These are phyloP conservation scores for Scopulariopsis brevicaulis DNA, from an alignment of 2,329 filamentous ascomycete genomes.

Conservation along the genomic window DNA sequence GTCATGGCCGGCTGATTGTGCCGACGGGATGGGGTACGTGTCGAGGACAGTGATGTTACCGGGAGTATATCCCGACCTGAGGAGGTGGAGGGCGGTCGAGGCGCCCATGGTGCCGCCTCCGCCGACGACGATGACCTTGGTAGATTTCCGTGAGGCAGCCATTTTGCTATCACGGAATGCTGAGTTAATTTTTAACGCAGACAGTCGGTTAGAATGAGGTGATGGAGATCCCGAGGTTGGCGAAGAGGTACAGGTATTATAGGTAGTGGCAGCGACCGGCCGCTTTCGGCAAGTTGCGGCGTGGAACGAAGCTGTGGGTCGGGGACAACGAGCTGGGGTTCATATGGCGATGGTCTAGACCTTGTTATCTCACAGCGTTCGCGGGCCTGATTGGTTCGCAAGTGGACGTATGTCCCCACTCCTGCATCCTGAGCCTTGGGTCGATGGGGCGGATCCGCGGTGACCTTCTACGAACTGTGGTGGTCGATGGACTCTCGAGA, in stretches of 20 bases:
- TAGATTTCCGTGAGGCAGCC: slow-evolving; percentile 11
- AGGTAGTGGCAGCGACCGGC: background rate
- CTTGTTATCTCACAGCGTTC: no score
- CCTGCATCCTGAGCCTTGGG: no score
- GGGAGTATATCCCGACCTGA: slow-evolving; percentile 26
- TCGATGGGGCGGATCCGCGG: no score
- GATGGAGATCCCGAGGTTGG: background rate
- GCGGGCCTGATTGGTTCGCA: no score
- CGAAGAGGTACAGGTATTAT: background rate
- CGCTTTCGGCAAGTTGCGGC: no score
- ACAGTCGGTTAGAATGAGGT: no score
- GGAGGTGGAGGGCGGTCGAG: slow-evolving; percentile 32
- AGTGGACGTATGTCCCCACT: no score
- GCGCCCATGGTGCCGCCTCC: slow-evolving; percentile 34
- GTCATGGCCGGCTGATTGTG: slow-evolving; percentile 32
- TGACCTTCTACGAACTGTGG: no score
- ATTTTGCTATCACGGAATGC: slow-evolving; percentile 7
- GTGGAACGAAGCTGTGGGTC: no score
- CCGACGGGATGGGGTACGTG: slow-evolving; percentile 30
- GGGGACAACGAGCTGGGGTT: no score
- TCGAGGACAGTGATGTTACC: slow-evolving; percentile 33
- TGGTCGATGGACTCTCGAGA: no score
- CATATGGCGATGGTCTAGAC: no score
- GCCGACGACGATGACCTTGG: slow-evolving; percentile 27
- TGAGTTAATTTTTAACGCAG: background rate